phyloP scores from a whole-genome alignment of 495 filamentous ascomycete genomes.

The Xylaria grammica region DNA sequence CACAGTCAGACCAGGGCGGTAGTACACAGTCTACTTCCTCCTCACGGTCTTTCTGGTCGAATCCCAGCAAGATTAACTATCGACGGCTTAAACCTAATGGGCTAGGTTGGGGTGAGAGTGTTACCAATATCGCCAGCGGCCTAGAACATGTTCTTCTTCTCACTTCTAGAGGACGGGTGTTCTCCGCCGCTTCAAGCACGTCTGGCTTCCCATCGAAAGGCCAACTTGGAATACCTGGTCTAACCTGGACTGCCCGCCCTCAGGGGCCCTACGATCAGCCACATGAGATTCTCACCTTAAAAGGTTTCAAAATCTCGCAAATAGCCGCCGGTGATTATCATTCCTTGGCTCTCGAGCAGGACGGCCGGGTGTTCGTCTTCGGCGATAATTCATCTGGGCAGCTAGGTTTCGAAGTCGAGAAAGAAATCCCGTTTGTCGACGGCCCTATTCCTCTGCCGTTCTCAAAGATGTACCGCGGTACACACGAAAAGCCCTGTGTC shows the following conservation, averaged over 20 bases:
- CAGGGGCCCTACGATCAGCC: constrained; percentile 77
- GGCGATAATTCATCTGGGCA: constrained; percentile 91
- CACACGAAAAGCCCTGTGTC: constrained; percentile 60
- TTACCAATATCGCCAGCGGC: constrained; percentile 75
- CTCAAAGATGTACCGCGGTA: constrained; percentile 70
- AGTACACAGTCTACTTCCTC: constrained; percentile 58
- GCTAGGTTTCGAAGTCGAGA: constrained; percentile 73
- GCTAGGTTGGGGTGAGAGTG: constrained; percentile 73
- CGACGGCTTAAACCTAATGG: constrained; percentile 69
- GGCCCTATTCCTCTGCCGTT: constrained; percentile 71
- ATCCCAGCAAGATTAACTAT: constrained; percentile 62
- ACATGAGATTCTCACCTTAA: constrained; percentile 65
- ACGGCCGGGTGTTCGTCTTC: constrained; percentile 83
- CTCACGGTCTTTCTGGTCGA: constrained; percentile 82
- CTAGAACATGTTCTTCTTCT: constrained; percentile 84
- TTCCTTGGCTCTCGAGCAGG: constrained; percentile 73
- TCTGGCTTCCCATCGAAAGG: constrained; percentile 79
- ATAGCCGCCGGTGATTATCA: constrained; percentile 89
- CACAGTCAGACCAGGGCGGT: constrained; percentile 67
- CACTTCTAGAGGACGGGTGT: constrained; percentile 84
- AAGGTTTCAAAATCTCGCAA: constrained; percentile 62
- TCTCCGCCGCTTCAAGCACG: constrained; percentile 79
- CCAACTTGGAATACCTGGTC: constrained; percentile 83
- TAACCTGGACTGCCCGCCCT: constrained; percentile 80
- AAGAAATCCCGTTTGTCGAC: constrained; percentile 66